Base-by-base conservation (phyloP, 1,284 basidiomycete species). In the Neonothopanus nambi region DNA sequence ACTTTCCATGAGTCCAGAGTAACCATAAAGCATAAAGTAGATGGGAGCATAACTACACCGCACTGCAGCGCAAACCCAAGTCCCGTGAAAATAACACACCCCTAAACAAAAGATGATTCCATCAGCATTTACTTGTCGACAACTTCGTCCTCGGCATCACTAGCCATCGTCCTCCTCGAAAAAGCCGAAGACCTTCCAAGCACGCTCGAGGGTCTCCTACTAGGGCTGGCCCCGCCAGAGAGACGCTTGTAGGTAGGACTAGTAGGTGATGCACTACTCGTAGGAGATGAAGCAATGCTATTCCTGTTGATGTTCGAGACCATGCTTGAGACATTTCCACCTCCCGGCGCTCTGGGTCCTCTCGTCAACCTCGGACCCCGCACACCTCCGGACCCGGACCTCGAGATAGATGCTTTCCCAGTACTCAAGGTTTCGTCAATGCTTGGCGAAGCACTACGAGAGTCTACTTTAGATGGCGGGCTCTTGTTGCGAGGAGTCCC, bases 121-220 rank as follows among this genome's bases (percentile, higher is more conserved):
- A 6, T 42, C 41, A 23, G 26, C 23, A 18, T 15, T 30, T 33
- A 30, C 43, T 63, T 58, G 1, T 70, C 70, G 45, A 87, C 74
- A 48, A 87, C 71, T 61, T 87, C 80, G 57, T 91, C 89, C 67
- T 91, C 89, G 35, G 88, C 87, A 64, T 91, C 89, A 63, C 86
- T 89, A 40, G 84, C 86, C 83, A 88, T 86, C 53, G 87, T 87
- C 66, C 87, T 79, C 63, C 87, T 78, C 51, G 86, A 83, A 56
- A 91, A 80, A 51, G 81, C 75, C 39, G 79, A 76, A 43, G 78
- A 72, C 58, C 79, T 70, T 12, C 76, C 76, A 9, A 78, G 67
- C 38, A 79, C 67, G 56, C 73, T 78, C 33, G 73, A 73, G 8
- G 77, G 74, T 33, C 30, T 33, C 52, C 76, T 64, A 49, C 71